Evolutionary conservation across 371 early-diverging fungal species (phyloP).

Genomic region (Synchytrium microbalum): DNA sequence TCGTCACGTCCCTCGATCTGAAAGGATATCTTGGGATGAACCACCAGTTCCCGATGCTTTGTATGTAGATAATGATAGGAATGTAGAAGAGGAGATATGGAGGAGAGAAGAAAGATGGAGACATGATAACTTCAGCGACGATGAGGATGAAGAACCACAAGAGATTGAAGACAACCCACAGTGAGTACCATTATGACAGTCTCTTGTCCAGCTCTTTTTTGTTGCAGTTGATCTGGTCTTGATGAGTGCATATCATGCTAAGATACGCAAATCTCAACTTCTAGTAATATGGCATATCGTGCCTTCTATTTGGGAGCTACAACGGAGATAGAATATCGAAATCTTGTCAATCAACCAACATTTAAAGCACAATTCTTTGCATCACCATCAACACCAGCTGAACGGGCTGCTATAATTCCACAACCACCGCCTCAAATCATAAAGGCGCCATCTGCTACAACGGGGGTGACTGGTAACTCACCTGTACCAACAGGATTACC

Average conservation of each 20-base stretch:
- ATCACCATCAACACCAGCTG: constrained; percentile 1
- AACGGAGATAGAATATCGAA: constrained; percentile 22
- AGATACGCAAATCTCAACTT: neutral
- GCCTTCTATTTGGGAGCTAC: constrained; percentile 28
- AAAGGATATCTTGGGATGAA: neutral
- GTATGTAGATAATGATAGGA: constrained; percentile 1
- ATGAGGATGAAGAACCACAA: constrained; percentile 17
- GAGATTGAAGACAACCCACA: constrained; percentile 21
- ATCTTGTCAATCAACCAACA: constrained; percentile 25
- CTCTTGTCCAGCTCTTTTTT: constrained; percentile 3
- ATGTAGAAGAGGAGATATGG: constrained; percentile 2
- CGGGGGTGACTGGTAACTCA: neutral
- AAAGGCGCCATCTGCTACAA: constrained; percentile 2
- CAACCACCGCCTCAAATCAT: neutral
- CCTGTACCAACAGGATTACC: neutral
- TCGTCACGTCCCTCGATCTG: constrained; percentile 22
- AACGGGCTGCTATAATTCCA: neutral
- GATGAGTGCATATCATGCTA: neutral
- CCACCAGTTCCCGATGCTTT: neutral
- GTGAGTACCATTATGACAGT: constrained; percentile 11
- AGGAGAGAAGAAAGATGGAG: constrained; percentile 9
- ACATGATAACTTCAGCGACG: constrained; percentile 22
- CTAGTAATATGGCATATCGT: constrained; percentile 23
- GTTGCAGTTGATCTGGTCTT: neutral
- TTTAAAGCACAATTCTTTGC: neutral